Conservation (phyloP, 2,329 filamentous ascomycete species). For the Plectosphaerella sp. region DNA sequence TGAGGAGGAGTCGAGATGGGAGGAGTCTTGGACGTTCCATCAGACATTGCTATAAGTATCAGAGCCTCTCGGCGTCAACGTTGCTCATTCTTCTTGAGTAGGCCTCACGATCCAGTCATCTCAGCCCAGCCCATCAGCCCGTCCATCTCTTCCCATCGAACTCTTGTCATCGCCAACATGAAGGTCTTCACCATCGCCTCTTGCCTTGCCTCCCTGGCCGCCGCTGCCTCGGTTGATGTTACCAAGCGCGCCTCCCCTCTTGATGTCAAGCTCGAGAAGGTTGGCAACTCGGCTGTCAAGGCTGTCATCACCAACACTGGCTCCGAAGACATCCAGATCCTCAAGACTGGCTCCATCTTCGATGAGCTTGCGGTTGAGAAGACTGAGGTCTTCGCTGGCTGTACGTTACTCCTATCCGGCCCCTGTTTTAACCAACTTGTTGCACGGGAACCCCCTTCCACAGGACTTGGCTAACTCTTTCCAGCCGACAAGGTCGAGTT, state of each 20-base stretch:
- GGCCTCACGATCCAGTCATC: neutral
- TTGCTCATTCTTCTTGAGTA: neutral
- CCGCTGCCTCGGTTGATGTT: slow-evolving; percentile 26
- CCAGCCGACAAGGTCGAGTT: slow-evolving; percentile 40
- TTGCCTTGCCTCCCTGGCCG: slow-evolving; percentile 28
- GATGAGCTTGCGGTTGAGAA: slow-evolving; percentile 50
- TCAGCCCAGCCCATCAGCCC: neutral
- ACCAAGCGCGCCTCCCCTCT: slow-evolving; percentile 34
- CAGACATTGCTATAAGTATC: neutral
- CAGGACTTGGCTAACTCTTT: slow-evolving; percentile 2
- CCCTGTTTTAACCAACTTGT: neutral
- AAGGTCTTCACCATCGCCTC: slow-evolving; percentile 31
- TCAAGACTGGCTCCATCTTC: slow-evolving; percentile 50
- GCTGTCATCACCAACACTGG: slow-evolving; percentile 50
- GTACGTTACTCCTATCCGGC: slow-evolving; percentile 25
- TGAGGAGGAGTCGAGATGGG: neutral
- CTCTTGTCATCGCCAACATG: slow-evolving; percentile 22
- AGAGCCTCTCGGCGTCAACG: neutral
- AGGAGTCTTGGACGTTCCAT: neutral
- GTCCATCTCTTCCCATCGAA: neutral
- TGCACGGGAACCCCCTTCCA: neutral
- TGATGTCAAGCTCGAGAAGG: slow-evolving; percentile 39
- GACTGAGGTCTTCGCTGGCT: slow-evolving; percentile 41
- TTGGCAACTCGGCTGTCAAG: slow-evolving; percentile 49
- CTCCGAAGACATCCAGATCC: slow-evolving; percentile 40